These are phyloP conservation scores for Kluyveromyces marxianus DNA, from an alignment of 1,139 yeast species.

Conservation along the genomic window DNA sequence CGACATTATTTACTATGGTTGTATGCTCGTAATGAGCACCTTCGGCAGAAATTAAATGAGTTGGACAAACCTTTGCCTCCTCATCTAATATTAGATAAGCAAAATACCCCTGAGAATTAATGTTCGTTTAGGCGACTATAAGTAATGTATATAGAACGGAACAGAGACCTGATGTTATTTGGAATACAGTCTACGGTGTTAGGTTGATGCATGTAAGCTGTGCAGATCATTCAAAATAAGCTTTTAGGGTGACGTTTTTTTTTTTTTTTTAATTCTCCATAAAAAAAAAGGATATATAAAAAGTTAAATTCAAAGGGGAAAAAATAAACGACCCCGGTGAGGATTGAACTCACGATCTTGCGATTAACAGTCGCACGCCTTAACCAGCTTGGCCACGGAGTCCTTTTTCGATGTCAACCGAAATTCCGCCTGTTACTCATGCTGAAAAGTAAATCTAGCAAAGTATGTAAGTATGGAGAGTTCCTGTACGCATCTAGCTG, in stretches of 20 bases:
- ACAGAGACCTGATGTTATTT: too few species aligned
- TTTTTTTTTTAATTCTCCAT: too few species aligned
- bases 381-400: conserved; percentile 19
- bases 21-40: conserved; percentile 20
- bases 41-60: conserved; percentile 15
- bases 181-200: too few species aligned
- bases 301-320: background rate
- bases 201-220: too few species aligned
- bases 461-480: background rate
- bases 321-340: conserved; percentile 10
- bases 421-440: background rate
- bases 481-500: background rate
- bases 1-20: conserved; percentile 25
- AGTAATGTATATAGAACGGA: too few species aligned
- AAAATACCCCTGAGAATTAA: background rate
- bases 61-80: background rate
- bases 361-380: conserved; percentile 19
- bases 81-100: conserved; percentile 1
- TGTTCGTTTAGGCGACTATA: background rate
- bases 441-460: background rate
- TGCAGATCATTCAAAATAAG: too few species aligned
- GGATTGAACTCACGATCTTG: conserved; percentile 18
- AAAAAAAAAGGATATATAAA: background rate
- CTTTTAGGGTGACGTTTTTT: background rate
- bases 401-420: conserved; percentile 1